A percentile compares a stretch with the other conserved stretches of the same genome.
Conservation (phyloP, 495 filamentous ascomycete species). For the Neurospora terricola region DNA sequence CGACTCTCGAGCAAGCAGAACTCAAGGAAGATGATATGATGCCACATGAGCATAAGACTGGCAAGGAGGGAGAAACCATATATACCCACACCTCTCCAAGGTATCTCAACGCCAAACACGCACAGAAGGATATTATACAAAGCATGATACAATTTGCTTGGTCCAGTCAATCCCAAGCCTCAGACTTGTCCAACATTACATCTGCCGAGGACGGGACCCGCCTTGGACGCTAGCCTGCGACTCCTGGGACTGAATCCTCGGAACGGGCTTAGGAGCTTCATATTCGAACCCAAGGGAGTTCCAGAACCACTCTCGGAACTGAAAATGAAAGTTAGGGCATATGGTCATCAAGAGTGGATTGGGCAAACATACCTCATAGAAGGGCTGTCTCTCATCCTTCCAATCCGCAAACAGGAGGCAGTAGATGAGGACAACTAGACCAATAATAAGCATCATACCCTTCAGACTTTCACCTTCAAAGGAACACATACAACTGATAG, state of each 20-base stretch:
- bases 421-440: constrained; percentile 58
- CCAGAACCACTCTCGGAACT: constrained; percentile 19
- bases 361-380: constrained; percentile 41
- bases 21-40: background rate
- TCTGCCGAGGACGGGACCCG: background rate
- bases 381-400: constrained; percentile 50
- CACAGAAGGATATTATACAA: background rate
- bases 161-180: background rate
- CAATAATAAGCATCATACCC: constrained; percentile 5
- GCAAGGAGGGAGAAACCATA: background rate
- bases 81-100: background rate
- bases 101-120: background rate
- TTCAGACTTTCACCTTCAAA: background rate
- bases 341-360: background rate
- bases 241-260: background rate
- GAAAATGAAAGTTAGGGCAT: background rate
- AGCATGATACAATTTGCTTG: background rate
- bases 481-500: constrained; percentile 52
- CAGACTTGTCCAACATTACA: background rate
- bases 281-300: constrained; percentile 13
- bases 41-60: background rate
- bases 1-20: background rate
- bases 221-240: background rate
- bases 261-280: background rate
- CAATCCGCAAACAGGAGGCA: constrained; percentile 71